Base-by-base conservation (phyloP, 495 filamentous ascomycete species). In the Hypomontagnella submonticulosa region DNA sequence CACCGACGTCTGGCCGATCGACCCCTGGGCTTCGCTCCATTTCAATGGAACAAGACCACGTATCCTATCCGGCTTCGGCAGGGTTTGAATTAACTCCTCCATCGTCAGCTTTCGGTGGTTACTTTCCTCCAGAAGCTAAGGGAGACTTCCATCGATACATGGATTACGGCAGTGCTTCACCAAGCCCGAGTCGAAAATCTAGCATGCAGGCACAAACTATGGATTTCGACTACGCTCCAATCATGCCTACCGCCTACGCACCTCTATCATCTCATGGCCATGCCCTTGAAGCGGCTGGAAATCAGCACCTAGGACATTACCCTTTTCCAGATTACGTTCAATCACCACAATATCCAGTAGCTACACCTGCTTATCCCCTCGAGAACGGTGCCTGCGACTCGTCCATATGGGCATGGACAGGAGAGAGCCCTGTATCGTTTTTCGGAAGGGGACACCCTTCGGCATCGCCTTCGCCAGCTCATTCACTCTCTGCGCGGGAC, bases 1-100 rank as follows among this genome's bases (percentile, higher is more conserved):
- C 79, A 3, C 79, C 79, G 11, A 70, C 66, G 4, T 80, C 78
- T 44, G 74, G 75, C 20, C 68, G 61, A 56, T 73, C 74, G 7
- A 75, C 70, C 9, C 72, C 66, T 42, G 60, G 60, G 2, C 30
- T 61, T 34, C 58, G 57, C 27, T 62, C 61, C 10, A 33, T 73
- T 1, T 61, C 67, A 37, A 70, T 69, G 57, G 59, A 67, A 3
- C 59, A 75, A 63, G 41, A 76, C 41, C 4, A 68, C 64, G 37
- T 61, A 15, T 19, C 65, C 49, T 69, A 69, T 47, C 55, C 66
- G n/a, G 33, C 58, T 70, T 73, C 41, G 43, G 54, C 20, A 59
- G 73, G 19, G 8, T 65, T 65, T 10, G 72, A 76, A 16, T 52
- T 76, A 12, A 80, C 73, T 20, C 77, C 79, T 1, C 76, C 79